Conservation (phyloP, 2,329 filamentous ascomycete species). For the Shiraia bambusicola region DNA sequence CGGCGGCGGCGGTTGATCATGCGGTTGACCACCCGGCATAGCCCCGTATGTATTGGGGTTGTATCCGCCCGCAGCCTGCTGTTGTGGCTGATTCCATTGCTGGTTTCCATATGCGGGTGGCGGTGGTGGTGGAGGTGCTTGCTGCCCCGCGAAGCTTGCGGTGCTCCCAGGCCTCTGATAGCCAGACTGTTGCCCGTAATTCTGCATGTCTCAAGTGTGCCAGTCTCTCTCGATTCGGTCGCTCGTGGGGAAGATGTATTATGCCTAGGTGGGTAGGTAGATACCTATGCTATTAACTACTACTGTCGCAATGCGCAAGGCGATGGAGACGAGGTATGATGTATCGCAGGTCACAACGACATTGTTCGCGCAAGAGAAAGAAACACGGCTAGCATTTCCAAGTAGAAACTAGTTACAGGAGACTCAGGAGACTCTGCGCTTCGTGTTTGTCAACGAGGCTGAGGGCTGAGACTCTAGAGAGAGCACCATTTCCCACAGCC, state of each 20-base stretch:
- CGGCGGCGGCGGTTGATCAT: slow-evolving; percentile 39
- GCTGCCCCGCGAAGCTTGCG: slow-evolving; percentile 30
- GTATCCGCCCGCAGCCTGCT: slow-evolving; percentile 28
- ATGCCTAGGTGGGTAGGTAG: not conserved
- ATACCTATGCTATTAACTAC: not conserved
- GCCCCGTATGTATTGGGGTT: slow-evolving; percentile 38
- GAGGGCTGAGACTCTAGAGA: slow-evolving; percentile 25
- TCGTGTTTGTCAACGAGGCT: slow-evolving; percentile 25
- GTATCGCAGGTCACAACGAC: slow-evolving; percentile 7
- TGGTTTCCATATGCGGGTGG: slow-evolving; percentile 33
- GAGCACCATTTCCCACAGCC: slow-evolving; percentile 18
- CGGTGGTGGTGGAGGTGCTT: slow-evolving; percentile 21
- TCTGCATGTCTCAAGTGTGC: slow-evolving; percentile 30
- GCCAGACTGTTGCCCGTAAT: slow-evolving; percentile 30
- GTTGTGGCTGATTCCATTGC: slow-evolving; percentile 30
- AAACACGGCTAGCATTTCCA: slow-evolving; percentile 15
- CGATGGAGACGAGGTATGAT: not conserved
- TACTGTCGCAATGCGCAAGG: not conserved
- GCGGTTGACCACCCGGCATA: slow-evolving; percentile 30
- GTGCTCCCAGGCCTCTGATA: slow-evolving; percentile 38
- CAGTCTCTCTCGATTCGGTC: too few species aligned
- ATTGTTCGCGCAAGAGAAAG: slow-evolving; percentile 1
- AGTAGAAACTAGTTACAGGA: slow-evolving; percentile 23
- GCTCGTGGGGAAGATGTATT: too few species aligned
- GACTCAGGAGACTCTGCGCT: slow-evolving; percentile 11